Conservation (phyloP, 345 rosid genomes). For the Euphorbia pulcherrima region DNA sequence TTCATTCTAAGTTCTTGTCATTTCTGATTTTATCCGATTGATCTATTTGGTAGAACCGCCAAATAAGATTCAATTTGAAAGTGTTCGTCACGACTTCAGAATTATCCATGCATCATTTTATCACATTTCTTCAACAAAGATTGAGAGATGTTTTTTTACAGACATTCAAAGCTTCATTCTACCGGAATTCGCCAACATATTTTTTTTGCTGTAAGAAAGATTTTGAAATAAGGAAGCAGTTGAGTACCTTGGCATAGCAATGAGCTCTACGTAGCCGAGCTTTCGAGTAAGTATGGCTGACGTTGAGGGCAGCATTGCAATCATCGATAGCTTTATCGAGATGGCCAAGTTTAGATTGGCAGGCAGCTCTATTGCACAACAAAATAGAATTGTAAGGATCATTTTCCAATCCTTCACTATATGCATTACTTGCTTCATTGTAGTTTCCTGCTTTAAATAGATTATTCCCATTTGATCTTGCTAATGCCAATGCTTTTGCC, state of each 20-base stretch:
- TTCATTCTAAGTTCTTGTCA: no score
- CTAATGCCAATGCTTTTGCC: conserved; percentile 50
- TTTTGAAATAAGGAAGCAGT: no score
- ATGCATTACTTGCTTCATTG: conserved; percentile 52
- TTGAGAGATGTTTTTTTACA: no score
- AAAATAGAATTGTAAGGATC: conserved; percentile 73
- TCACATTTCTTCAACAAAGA: no score
- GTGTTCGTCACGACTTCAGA: no score
- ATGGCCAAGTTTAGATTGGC: conserved; percentile 56
- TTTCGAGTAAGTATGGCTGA: conserved; percentile 61
- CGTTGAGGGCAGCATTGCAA: conserved; percentile 58
- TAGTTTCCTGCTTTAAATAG: conserved; percentile 53
- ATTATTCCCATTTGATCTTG: conserved; percentile 70
- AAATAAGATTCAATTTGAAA: no score
- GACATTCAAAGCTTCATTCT: no score
- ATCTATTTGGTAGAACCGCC: no score
- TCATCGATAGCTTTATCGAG: conserved; percentile 65
- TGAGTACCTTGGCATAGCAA: conserved; percentile 80
- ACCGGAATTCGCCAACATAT: no score
- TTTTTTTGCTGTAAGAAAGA: no score
- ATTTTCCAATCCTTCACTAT: conserved; percentile 68
- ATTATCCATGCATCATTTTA: no score
- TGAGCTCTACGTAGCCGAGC: conserved; percentile 88
- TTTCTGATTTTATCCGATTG: no score
- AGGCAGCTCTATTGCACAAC: conserved; percentile 86